Conservation (phyloP, 1,139 yeast genomes). For the Protomyces inundatus region DNA sequence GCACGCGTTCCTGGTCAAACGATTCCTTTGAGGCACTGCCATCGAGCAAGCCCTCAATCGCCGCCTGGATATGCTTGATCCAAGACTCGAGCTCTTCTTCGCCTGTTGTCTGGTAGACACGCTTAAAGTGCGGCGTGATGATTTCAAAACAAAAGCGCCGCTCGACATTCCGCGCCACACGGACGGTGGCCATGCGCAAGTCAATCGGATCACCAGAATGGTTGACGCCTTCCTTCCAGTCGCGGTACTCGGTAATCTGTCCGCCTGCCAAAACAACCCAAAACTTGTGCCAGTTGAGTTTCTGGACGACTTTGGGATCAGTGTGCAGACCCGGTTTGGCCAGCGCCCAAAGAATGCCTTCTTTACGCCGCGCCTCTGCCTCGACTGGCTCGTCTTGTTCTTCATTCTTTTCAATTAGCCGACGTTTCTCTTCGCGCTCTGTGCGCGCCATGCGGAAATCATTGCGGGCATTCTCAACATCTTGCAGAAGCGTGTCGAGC, state of each 20-base stretch:
- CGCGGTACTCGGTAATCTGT: slow-evolving; percentile 63
- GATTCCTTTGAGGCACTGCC: slow-evolving; percentile 31
- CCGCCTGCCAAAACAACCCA: slow-evolving; percentile 76
- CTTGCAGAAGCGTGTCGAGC: slow-evolving; percentile 33
- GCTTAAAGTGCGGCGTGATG: slow-evolving; percentile 64
- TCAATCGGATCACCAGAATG: slow-evolving; percentile 53
- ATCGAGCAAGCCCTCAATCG: slow-evolving; percentile 40
- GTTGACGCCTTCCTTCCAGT: slow-evolving; percentile 66
- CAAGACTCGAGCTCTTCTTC: slow-evolving; percentile 65
- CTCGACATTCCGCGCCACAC: slow-evolving; percentile 48
- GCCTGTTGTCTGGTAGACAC: slow-evolving; percentile 70
- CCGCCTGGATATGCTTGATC: slow-evolving; percentile 52
- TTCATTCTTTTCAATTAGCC: slow-evolving; percentile 35
- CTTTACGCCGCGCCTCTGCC: slow-evolving; percentile 38
- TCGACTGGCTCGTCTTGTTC: slow-evolving; percentile 12
- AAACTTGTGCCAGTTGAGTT: slow-evolving; percentile 78
- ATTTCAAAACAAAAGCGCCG: slow-evolving; percentile 66
- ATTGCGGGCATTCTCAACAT: slow-evolving; percentile 32
- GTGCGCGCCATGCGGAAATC: slow-evolving; percentile 44
- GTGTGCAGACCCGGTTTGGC: slow-evolving; percentile 41
- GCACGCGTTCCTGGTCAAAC: slow-evolving; percentile 8
- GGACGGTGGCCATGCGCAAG: slow-evolving; percentile 61
- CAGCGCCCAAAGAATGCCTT: slow-evolving; percentile 59
- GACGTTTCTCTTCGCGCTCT: slow-evolving; percentile 42
- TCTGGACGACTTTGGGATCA: slow-evolving; percentile 52